A percentile compares a stretch with the other conserved stretches of the same genome.
Conservation (phyloP, 202 grass and related monocot genomes). For the Panicum hallii region DNA sequence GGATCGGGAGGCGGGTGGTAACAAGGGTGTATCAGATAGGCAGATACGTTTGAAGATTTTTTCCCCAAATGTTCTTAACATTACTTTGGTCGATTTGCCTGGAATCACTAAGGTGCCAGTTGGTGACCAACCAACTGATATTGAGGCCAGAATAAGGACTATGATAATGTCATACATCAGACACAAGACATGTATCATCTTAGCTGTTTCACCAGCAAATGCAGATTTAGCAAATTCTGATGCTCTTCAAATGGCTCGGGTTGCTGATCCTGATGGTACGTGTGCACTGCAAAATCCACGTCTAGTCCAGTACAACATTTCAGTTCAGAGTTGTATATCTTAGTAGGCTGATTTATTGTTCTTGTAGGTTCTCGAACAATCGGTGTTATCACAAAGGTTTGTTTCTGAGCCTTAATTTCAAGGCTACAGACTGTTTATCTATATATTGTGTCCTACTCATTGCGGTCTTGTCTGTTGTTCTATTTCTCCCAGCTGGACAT, state of each 20-base stretch:
- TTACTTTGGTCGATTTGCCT: conserved; percentile 95
- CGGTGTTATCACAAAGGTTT: conserved; percentile 99
- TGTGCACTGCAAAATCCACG: not conserved
- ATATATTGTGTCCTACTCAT: conserved; percentile 1
- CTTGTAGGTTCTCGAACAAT: conserved; percentile 94
- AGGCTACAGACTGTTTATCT: conserved; percentile 1
- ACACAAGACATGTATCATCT: conserved; percentile 97
- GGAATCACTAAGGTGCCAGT: conserved; percentile 99
- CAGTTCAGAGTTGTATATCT: conserved; percentile 13
- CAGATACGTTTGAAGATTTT: conserved; percentile 97
- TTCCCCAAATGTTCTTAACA: conserved; percentile 98
- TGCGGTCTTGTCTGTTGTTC: conserved; percentile 35
- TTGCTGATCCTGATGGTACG: conserved; percentile 95
- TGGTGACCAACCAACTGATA: conserved; percentile 97
- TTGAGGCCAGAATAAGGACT: conserved; percentile 96
- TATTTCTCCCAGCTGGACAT: conserved; percentile 85
- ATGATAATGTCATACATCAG: conserved; percentile 99
- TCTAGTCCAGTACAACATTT: conserved; percentile 21
- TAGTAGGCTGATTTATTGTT: conserved; percentile 28
- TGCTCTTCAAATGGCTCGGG: conserved; percentile 95
- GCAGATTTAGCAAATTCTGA: conserved; percentile 98
- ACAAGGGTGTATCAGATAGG: conserved; percentile 95
- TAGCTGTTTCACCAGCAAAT: conserved; percentile 99
- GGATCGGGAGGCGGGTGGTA: conserved; percentile 85
- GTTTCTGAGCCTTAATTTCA: conserved; percentile 13